Percentiles rank a stretch among this genome's conserved stretches.
Conservation (phyloP, 345 rosid genomes). For the Ricinus communis region DNA sequence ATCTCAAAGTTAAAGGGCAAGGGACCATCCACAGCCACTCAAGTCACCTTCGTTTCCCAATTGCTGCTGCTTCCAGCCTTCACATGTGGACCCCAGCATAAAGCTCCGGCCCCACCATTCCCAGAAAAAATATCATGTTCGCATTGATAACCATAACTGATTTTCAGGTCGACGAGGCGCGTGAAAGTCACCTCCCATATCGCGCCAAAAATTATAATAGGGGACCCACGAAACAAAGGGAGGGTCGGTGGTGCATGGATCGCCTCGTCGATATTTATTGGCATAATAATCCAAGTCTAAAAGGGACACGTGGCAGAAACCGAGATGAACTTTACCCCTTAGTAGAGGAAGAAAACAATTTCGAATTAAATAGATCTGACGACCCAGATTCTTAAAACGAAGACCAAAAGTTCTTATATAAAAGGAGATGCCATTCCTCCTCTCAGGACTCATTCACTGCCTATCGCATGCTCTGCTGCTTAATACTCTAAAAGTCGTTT, state of each 20-base stretch:
- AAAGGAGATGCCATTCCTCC: no score
- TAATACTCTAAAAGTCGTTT: not conserved
- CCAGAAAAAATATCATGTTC: no score
- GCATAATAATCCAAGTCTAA: not conserved
- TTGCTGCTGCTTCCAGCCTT: no score
- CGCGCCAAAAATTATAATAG: not conserved
- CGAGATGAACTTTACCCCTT: not conserved
- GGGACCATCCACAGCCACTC: no score
- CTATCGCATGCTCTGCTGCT: not conserved
- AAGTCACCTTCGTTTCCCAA: no score
- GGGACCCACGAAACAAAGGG: not conserved
- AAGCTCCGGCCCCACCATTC: no score
- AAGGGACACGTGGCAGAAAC: not conserved
- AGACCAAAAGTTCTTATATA: not conserved
- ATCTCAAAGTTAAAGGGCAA: no score
- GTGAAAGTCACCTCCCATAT: not conserved
- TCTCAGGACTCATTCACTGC: not conserved
- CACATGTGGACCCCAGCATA: no score
- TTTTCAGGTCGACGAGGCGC: no score
- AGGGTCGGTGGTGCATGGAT: not conserved
- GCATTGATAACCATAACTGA: no score
- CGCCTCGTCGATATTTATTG: not conserved
- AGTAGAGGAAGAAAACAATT: no score
- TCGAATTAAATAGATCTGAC: not conserved
- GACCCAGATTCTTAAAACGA: conserved; percentile 8